Evolutionary conservation across 2,329 filamentous ascomycete species (phyloP).

Genomic region (Phaeosphaeria sp.): DNA sequence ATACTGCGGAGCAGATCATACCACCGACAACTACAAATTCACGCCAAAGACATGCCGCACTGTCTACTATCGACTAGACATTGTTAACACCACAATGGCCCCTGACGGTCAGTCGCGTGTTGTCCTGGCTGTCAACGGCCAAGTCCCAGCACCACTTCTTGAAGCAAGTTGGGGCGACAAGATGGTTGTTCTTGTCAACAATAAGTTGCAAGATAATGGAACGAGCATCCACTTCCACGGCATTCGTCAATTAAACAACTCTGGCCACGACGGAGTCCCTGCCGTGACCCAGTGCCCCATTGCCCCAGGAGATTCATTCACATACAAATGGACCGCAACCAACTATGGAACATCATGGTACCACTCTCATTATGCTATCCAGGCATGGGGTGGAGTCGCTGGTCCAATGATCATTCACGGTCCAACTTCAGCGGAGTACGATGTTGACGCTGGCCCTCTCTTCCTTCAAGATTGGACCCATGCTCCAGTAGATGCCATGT

Average conservation of each 20-base stretch:
- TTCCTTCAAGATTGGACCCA: conserved; percentile 51
- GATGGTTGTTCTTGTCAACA: conserved; percentile 41
- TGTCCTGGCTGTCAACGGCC: conserved; percentile 78
- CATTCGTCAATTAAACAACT: conserved; percentile 57
- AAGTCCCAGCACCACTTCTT: conserved; percentile 62
- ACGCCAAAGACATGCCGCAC: conserved; percentile 48
- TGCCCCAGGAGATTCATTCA: conserved; percentile 66
- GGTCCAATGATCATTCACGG: conserved; percentile 50
- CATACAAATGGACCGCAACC: conserved; percentile 69
- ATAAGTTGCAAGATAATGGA: conserved; percentile 29
- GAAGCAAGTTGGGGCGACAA: conserved; percentile 64
- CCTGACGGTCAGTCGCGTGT: conserved; percentile 73
- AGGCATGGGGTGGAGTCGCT: conserved; percentile 49
- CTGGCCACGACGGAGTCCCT: conserved; percentile 79
- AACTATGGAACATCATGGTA: conserved; percentile 67
- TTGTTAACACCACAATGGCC: conserved; percentile 44
- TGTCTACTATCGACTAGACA: conserved; percentile 49
- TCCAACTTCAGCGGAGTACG: conserved; percentile 43
- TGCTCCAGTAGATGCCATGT: background rate
- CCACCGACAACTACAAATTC: conserved; percentile 45
- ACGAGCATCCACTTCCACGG: conserved; percentile 58
- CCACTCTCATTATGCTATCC: conserved; percentile 65
- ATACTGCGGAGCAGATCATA: conserved; percentile 45
- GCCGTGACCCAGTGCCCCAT: conserved; percentile 70
- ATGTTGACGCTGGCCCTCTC: conserved; percentile 48